phyloP scores from a whole-genome alignment of 352 stramenopile genomes.

The Globisporangium middletonii region DNA sequence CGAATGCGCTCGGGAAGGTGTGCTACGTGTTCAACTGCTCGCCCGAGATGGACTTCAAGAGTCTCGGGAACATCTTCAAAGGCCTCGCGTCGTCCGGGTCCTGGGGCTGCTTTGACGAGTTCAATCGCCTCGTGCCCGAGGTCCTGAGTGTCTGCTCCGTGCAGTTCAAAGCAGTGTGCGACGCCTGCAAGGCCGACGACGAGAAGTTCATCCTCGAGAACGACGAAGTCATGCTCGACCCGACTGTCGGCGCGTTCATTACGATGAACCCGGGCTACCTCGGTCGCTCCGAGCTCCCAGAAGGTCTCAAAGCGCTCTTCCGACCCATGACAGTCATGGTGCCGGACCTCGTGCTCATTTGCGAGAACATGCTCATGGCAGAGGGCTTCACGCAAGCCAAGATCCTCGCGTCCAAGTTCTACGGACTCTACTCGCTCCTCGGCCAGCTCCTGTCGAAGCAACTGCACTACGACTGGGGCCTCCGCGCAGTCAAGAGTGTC shows the following conservation, averaged over 20 bases:
- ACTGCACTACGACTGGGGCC: conserved; percentile 94
- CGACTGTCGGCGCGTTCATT: conserved; percentile 93
- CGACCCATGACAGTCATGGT: conserved; percentile 96
- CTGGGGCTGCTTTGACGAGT: conserved; percentile 97
- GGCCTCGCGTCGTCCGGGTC: conserved; percentile 91
- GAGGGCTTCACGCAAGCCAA: conserved; percentile 95
- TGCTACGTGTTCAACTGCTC: conserved; percentile 96
- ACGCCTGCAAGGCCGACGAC: conserved; percentile 92
- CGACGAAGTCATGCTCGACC: conserved; percentile 90
- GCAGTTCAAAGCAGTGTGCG: conserved; percentile 95
- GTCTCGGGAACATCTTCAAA: conserved; percentile 97
- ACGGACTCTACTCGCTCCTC: conserved; percentile 92
- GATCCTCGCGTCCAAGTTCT: conserved; percentile 94
- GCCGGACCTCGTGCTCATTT: conserved; percentile 94
- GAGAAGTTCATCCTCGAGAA: conserved; percentile 94
- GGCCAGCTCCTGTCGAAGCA: conserved; percentile 93
- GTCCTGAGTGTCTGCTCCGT: conserved; percentile 93
- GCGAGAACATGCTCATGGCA: conserved; percentile 97
- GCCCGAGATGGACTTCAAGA: conserved; percentile 96
- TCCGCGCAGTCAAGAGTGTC: conserved; percentile 94
- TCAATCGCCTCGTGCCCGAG: conserved; percentile 94
- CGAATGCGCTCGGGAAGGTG: conserved; percentile 91
- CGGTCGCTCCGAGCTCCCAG: conserved; percentile 90
- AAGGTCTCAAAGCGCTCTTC: conserved; percentile 94
- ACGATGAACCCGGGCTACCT: conserved; percentile 98